Conservation (phyloP, 768 basidiomycete genomes). For the Leccinum uliginosum region DNA sequence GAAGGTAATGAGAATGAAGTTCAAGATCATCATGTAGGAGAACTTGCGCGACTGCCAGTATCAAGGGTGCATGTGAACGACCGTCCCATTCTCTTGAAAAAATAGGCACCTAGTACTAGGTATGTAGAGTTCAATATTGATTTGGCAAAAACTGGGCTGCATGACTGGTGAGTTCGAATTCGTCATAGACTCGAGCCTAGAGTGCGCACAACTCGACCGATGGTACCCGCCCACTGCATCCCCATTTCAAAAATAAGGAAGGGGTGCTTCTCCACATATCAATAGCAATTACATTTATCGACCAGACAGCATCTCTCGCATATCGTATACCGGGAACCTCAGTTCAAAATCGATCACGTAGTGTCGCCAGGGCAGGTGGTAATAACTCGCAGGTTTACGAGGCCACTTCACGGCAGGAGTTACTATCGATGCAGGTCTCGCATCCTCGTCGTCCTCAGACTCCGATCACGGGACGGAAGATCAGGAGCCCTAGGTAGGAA, state of each 20-base stretch:
- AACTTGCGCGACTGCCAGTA: not conserved
- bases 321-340: not conserved
- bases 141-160: not conserved
- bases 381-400: not conserved
- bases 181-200: not conserved
- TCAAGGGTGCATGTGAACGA: not conserved
- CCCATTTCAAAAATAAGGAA: not conserved
- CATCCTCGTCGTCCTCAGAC: not conserved
- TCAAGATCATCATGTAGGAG: not conserved
- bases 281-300: not conserved
- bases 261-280: not conserved
- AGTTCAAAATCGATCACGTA: not conserved
- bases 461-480: slow-evolving; percentile 16
- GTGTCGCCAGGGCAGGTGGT: not conserved
- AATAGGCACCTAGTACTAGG: not conserved
- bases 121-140: not conserved
- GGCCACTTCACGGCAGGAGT: not conserved
- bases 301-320: not conserved
- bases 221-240: not conserved
- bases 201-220: not conserved
- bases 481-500: slow-evolving; percentile 23
- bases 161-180: not conserved
- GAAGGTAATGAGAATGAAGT: not conserved
- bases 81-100: not conserved
- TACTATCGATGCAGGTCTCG: not conserved